Evolutionary conservation across 495 filamentous ascomycete genomes (phyloP).

Genomic region (Aspergillus funiculosus): DNA sequence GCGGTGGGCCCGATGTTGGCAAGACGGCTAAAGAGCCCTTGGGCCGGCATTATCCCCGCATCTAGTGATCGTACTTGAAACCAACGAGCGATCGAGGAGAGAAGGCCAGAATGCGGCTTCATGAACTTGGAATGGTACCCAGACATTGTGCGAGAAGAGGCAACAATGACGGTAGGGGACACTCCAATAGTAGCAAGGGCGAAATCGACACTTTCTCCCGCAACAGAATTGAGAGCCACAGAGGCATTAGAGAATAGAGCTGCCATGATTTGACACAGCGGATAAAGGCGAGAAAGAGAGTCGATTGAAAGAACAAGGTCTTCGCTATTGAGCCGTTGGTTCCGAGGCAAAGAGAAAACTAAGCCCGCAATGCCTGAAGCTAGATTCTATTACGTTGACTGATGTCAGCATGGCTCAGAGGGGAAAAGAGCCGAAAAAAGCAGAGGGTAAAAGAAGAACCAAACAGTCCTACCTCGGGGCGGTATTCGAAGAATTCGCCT

Average conservation of each 20-base stretch:
- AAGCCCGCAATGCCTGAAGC: conserved; percentile 75
- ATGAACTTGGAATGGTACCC: conserved; percentile 56
- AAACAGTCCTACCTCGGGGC: conserved; percentile 48
- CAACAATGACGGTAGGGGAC: conserved; percentile 76
- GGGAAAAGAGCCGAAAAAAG: background rate
- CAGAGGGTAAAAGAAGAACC: conserved; percentile 2
- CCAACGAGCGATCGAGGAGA: conserved; percentile 59
- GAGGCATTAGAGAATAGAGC: conserved; percentile 80
- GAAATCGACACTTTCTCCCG: conserved; percentile 63
- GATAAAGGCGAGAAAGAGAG: conserved; percentile 70
- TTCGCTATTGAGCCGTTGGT: conserved; percentile 60
- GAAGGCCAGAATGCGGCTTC: conserved; percentile 42
- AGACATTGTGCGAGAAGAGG: conserved; percentile 66
- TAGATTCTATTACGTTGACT: conserved; percentile 52
- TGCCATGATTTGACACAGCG: conserved; percentile 71
- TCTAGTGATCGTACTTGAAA: conserved; percentile 62
- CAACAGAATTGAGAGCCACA: conserved; percentile 83
- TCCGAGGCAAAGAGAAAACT: conserved; percentile 63
- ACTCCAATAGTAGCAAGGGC: conserved; percentile 63
- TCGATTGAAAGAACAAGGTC: conserved; percentile 90
- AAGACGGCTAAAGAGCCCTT: conserved; percentile 37
- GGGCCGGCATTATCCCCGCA: conserved; percentile 58
- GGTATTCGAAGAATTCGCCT: conserved; percentile 71
- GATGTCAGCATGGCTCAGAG: conserved; percentile 5
- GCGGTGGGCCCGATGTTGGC: conserved; percentile 55